Conservation (phyloP, 352 stramenopile species). For the Phytophthora pluvialis region DNA sequence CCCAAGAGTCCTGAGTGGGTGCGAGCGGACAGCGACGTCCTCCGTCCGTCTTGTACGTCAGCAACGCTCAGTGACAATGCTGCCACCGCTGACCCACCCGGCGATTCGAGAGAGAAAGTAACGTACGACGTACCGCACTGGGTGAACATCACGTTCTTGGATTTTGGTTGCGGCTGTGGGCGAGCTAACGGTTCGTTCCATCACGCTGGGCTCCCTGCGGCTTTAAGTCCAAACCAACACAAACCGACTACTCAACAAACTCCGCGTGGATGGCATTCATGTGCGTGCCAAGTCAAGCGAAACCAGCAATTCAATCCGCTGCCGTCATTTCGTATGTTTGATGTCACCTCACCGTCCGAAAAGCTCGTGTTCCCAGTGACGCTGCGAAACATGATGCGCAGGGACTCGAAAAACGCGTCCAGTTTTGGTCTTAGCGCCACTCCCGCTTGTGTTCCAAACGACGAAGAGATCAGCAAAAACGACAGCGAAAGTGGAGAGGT, state of each 20-base stretch:
- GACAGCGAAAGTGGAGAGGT: constrained; percentile 7
- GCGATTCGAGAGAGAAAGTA: constrained; percentile 16
- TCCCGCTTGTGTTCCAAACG: neutral
- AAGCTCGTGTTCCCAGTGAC: constrained; percentile 60
- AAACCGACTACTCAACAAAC: constrained; percentile 16
- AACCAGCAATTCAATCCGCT: constrained; percentile 64
- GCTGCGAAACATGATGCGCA: constrained; percentile 58
- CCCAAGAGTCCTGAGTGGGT: constrained; percentile 35
- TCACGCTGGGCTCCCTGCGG: neutral
- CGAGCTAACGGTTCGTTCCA: constrained; percentile 10
- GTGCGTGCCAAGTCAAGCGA: constrained; percentile 49
- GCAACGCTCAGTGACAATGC: neutral
- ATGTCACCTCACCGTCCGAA: constrained; percentile 55
- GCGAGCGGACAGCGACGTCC: constrained; percentile 19
- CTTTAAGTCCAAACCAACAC: constrained; percentile 7
- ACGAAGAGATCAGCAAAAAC: constrained; percentile 8
- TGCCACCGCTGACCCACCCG: neutral
- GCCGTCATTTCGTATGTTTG: constrained; percentile 79
- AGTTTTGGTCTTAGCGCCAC: constrained; percentile 5
- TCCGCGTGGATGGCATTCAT: constrained; percentile 38
- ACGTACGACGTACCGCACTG: constrained; percentile 95
- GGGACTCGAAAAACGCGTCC: neutral
- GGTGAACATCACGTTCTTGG: constrained; percentile 91
- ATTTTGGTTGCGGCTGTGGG: constrained; percentile 73
- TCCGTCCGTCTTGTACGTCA: constrained; percentile 17